A percentile compares a stretch with the other conserved stretches of the same genome.
phyloP scores from a whole-genome alignment of 352 stramenopile genomes.

The Globisporangium radiosum region DNA sequence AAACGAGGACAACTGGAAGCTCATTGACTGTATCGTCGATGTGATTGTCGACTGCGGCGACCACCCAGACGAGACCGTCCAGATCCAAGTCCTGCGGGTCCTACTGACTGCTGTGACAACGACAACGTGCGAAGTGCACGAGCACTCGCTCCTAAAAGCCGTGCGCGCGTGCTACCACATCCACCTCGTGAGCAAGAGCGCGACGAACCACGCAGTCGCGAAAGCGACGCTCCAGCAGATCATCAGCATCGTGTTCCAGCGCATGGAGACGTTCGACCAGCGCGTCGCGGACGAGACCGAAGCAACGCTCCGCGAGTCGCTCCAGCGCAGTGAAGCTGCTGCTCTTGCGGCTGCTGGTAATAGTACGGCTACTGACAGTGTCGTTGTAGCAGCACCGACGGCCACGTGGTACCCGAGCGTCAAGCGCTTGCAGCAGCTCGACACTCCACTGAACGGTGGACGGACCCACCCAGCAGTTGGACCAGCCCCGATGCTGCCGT shows the following conservation, averaged over 20 bases:
- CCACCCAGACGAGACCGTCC: slow-evolving; percentile 86
- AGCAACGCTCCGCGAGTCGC: slow-evolving; percentile 41
- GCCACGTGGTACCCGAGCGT: slow-evolving; percentile 46
- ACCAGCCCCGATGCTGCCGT: slow-evolving; percentile 15
- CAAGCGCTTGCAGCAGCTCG: slow-evolving; percentile 23
- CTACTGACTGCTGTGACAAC: slow-evolving; percentile 89
- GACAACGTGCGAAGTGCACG: slow-evolving; percentile 86
- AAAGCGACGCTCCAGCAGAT: slow-evolving; percentile 97
- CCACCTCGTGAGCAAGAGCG: slow-evolving; percentile 88
- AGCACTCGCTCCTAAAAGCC: slow-evolving; percentile 91
- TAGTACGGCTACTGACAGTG: slow-evolving; percentile 10
- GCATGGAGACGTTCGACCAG: slow-evolving; percentile 92
- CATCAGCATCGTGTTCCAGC: slow-evolving; percentile 93
- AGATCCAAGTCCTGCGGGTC: slow-evolving; percentile 91
- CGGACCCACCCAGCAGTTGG: not conserved
- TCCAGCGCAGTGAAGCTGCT: slow-evolving; percentile 29
- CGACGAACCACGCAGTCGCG: slow-evolving; percentile 95
- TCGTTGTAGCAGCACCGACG: slow-evolving; percentile 11
- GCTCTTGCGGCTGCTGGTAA: slow-evolving; percentile 11
- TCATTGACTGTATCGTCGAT: slow-evolving; percentile 86
- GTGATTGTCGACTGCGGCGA: slow-evolving; percentile 89
- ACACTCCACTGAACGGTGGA: not conserved
- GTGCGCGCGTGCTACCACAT: slow-evolving; percentile 96
- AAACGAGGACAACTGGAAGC: slow-evolving; percentile 54
- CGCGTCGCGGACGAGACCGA: slow-evolving; percentile 67